phyloP scores from a whole-genome alignment of 257 asterid genomes.

The Nicotiana sylvestris region DNA sequence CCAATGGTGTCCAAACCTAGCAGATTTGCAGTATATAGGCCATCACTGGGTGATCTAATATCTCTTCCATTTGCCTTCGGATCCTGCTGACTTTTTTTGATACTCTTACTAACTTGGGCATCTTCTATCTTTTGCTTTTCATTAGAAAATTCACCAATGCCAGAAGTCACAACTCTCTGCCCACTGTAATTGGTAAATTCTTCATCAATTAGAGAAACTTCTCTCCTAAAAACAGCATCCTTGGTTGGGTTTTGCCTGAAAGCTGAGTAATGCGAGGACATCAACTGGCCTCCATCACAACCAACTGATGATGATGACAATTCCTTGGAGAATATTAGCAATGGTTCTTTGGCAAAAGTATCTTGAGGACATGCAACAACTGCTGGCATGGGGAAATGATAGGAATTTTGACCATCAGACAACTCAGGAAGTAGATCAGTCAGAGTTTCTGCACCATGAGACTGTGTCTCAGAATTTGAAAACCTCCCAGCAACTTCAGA shows the following conservation, averaged over 20 bases:
- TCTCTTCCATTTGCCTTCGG: slow-evolving; percentile 20
- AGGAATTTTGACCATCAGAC: slow-evolving; percentile 29
- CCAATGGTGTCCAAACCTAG: slow-evolving; percentile 24
- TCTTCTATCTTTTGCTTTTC: slow-evolving; percentile 27
- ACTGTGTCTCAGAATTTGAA: slow-evolving; percentile 24
- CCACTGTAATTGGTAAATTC: slow-evolving; percentile 32
- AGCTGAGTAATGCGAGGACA: slow-evolving; percentile 23
- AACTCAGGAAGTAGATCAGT: slow-evolving; percentile 26
- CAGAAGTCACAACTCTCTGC: slow-evolving; percentile 21
- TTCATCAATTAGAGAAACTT: slow-evolving; percentile 41
- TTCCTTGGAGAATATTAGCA: slow-evolving; percentile 19
- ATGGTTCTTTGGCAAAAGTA: slow-evolving; percentile 21
- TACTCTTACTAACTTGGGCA: slow-evolving; percentile 11
- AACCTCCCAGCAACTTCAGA: slow-evolving; percentile 28
- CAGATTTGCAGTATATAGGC: slow-evolving; percentile 18
- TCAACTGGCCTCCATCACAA: slow-evolving; percentile 32
- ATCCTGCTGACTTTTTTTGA: slow-evolving; percentile 22
- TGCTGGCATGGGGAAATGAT: slow-evolving; percentile 19
- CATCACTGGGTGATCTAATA: slow-evolving; percentile 25
- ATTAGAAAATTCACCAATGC: slow-evolving; percentile 17
- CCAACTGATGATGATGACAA: slow-evolving; percentile 23
- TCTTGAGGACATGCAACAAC: slow-evolving; percentile 23
- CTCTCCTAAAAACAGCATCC: slow-evolving; percentile 28
- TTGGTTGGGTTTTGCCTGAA: slow-evolving; percentile 11
- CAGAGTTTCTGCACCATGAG: slow-evolving; percentile 27